These are phyloP conservation scores for Pseudonectria foliicola DNA, from an alignment of 2,329 filamentous ascomycete genomes.

Conservation along the genomic window DNA sequence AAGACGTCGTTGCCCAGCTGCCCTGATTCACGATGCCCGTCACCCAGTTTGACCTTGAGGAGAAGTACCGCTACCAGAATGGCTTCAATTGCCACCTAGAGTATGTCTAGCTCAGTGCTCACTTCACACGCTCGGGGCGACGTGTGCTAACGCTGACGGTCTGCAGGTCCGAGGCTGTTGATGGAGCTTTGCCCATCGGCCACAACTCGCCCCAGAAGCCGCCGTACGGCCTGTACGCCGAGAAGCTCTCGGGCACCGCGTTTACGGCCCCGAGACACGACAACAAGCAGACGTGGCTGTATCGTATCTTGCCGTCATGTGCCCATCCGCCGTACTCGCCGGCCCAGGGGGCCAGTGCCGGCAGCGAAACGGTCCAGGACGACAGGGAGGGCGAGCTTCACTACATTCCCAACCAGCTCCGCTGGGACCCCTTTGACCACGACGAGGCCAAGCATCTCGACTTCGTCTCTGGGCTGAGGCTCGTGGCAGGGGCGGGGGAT, in stretches of 20 bases:
- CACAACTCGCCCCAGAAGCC: conserved; percentile 79
- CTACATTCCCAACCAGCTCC: conserved; percentile 64
- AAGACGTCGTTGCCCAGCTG: too few relatives aligned
- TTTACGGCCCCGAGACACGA: conserved; percentile 64
- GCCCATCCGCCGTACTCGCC: conserved; percentile 50
- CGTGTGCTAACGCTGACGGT: conserved; percentile 3
- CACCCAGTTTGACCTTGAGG: conserved; percentile 40
- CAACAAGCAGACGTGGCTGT: conserved; percentile 67
- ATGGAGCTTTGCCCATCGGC: conserved; percentile 65
- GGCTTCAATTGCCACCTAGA: conserved; percentile 74
- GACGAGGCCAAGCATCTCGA: conserved; percentile 45
- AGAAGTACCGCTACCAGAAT: conserved; percentile 68
- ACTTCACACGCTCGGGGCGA: too few relatives aligned
- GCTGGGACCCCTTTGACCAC: conserved; percentile 76
- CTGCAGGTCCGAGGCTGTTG: conserved; percentile 64
- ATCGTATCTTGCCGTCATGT: conserved; percentile 60
- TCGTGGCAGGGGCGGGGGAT: conserved; percentile 74
- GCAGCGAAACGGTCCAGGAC: conserved; percentile 16
- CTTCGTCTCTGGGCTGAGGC: conserved; percentile 53
- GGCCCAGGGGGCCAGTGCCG: conserved; percentile 19
- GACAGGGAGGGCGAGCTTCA: conserved; percentile 21
- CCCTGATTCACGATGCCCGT: conserved; percentile 36
- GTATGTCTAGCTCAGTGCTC: too few relatives aligned
- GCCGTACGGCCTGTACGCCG: conserved; percentile 71
- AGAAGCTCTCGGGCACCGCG: conserved; percentile 67